Evolutionary conservation across 2,329 filamentous ascomycete species (phyloP).

Genomic region (Colletotrichum sublineola): DNA sequence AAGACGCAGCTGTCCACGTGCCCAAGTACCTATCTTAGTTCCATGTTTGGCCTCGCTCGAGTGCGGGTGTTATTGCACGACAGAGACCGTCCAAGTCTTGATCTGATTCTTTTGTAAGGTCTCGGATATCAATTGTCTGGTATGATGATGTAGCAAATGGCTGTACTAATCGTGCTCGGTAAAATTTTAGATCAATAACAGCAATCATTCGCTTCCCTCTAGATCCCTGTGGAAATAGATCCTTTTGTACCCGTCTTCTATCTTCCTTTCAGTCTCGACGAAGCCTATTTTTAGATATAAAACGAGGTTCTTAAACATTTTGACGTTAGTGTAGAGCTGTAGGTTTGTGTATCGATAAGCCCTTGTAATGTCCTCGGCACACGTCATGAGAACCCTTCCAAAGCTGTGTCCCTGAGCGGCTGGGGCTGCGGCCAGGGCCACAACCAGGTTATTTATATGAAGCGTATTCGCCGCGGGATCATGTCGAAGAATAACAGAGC

Average conservation of each 20-base stretch:
- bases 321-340: constrained; percentile 17
- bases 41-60: too few species aligned
- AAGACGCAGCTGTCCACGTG: too few species aligned
- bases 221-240: constrained; percentile 52
- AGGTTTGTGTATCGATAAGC: not conserved
- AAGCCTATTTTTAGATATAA: constrained; percentile 48
- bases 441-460: constrained; percentile 11
- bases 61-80: too few species aligned
- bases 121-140: not conserved
- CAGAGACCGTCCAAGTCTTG: too few species aligned
- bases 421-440: too few species aligned
- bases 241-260: constrained; percentile 51
- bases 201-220: not conserved
- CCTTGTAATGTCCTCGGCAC: not conserved
- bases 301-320: constrained; percentile 50
- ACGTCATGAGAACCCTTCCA: not conserved
- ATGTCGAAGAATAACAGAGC: constrained; percentile 1
- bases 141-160: not conserved
- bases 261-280: constrained; percentile 47
- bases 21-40: too few species aligned
- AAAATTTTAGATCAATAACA: not conserved
- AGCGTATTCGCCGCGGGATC: not conserved
- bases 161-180: not conserved
- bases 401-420: constrained; percentile 6
- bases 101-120: too few species aligned